Percentiles rank a stretch among this genome's conserved stretches.
Evolutionary conservation across 2,329 filamentous ascomycete genomes (phyloP).

Genomic region (Trichoderma atrobrunneum): DNA sequence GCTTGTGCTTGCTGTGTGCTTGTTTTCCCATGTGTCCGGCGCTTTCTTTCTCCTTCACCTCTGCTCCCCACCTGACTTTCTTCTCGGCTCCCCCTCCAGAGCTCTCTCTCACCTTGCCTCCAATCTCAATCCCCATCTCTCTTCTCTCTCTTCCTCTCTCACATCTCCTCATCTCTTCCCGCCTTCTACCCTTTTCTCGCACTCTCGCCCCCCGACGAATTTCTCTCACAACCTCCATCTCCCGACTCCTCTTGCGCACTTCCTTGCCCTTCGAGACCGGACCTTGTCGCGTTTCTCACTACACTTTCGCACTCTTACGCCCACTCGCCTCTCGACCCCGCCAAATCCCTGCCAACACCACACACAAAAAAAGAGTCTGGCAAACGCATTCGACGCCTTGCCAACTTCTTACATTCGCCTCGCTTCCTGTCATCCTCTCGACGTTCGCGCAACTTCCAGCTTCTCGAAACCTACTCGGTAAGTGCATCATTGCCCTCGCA

Average conservation of each 20-base stretch:
- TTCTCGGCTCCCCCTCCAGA: slow-evolving; percentile 15
- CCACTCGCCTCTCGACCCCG: slow-evolving; percentile 30
- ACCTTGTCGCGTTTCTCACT: slow-evolving; percentile 19
- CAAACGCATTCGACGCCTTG: slow-evolving; percentile 21
- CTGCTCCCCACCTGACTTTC: slow-evolving; percentile 20
- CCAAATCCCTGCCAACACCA: slow-evolving; percentile 32
- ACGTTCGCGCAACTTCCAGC: slow-evolving; percentile 1
- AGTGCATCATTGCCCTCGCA: neutral
- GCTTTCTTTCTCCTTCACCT: slow-evolving; percentile 20
- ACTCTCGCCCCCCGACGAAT: slow-evolving; percentile 27
- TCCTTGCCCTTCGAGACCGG: slow-evolving; percentile 19
- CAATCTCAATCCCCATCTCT: slow-evolving; percentile 9
- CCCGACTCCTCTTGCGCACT: slow-evolving; percentile 22
- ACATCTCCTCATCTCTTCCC: slow-evolving; percentile 29
- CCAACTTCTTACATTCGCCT: neutral
- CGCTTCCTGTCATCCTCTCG: neutral
- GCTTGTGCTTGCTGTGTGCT: neutral
- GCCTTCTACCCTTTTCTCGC: slow-evolving; percentile 27
- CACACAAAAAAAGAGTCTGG: slow-evolving; percentile 30
- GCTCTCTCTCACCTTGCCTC: slow-evolving; percentile 23
- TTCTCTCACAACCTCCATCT: slow-evolving; percentile 26
- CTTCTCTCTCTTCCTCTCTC: slow-evolving; percentile 27
- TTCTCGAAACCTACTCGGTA: neutral
- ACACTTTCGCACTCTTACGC: slow-evolving; percentile 20
- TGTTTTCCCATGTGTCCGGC: slow-evolving; percentile 21